phyloP scores from a whole-genome alignment of 73 alveolate species.

The Blepharisma stoltei region DNA sequence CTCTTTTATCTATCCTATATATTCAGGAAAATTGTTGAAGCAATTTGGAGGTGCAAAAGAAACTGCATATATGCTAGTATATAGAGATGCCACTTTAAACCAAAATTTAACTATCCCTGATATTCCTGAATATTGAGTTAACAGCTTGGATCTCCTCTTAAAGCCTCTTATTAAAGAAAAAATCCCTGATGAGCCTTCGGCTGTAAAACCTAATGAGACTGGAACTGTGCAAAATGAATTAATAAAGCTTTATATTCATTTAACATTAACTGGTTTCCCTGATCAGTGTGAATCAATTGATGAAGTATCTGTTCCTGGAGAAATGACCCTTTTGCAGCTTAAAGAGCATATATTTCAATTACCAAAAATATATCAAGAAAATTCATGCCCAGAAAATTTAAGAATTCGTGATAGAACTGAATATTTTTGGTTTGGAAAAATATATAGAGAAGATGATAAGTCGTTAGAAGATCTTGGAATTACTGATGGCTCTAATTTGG shows the following conservation, averaged over 20 bases:
- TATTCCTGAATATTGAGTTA: slow-evolving; percentile 72
- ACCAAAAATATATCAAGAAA: too few relatives aligned
- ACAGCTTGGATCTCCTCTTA: slow-evolving; percentile 51
- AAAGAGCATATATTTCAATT: slow-evolving; percentile 43
- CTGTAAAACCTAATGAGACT: slow-evolving; percentile 15
- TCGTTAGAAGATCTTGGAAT: slow-evolving; percentile 49
- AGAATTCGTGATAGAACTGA: slow-evolving; percentile 52
- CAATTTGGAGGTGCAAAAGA: slow-evolving; percentile 86
- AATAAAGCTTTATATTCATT: slow-evolving; percentile 38
- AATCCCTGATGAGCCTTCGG: slow-evolving; percentile 57
- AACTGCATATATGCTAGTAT: slow-evolving; percentile 93
- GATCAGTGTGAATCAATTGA: slow-evolving; percentile 44
- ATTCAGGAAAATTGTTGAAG: slow-evolving; percentile 74
- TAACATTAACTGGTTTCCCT: slow-evolving; percentile 47
- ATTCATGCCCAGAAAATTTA: neutral
- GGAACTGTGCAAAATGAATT: slow-evolving; percentile 28
- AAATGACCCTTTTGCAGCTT: slow-evolving; percentile 38
- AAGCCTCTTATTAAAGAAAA: slow-evolving; percentile 53
- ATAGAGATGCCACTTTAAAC: slow-evolving; percentile 57
- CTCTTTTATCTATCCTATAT: slow-evolving; percentile 79
- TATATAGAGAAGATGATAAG: slow-evolving; percentile 53
- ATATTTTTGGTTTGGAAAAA: slow-evolving; percentile 51
- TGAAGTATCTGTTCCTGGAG: slow-evolving; percentile 40
- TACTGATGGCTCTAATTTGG: slow-evolving; percentile 5
- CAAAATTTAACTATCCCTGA: slow-evolving; percentile 38